Conservation (phyloP, 2,329 filamentous ascomycete species). For the Colletotrichum caudatum region DNA sequence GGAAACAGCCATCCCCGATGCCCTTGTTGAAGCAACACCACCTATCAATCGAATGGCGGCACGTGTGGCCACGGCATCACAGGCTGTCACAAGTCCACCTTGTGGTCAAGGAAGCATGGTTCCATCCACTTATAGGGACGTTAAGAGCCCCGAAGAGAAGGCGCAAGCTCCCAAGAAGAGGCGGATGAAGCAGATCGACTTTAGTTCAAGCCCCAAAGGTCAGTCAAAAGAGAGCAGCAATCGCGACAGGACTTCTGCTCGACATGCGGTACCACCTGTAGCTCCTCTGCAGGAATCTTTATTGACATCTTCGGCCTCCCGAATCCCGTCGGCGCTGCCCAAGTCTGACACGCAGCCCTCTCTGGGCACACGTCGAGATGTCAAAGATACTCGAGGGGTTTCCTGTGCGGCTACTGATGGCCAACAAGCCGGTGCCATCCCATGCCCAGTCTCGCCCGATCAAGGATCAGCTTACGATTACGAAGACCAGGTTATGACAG, state of each 20-base stretch:
- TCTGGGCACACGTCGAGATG: neutral
- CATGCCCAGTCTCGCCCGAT: neutral
- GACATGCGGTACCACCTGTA: conserved; percentile 12
- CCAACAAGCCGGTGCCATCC: neutral
- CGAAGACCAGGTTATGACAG: neutral
- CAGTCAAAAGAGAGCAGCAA: neutral
- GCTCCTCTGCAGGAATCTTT: neutral
- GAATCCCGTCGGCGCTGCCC: conserved; percentile 1
- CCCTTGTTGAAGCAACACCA: conserved; percentile 41
- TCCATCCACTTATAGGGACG: conserved; percentile 38
- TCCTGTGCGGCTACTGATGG: neutral
- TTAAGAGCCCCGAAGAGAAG: conserved; percentile 18
- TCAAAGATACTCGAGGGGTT: neutral
- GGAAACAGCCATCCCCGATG: conserved; percentile 52
- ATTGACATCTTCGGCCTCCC: neutral
- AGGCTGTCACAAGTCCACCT: conserved; percentile 41
- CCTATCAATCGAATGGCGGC: conserved; percentile 33
- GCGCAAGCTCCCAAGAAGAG: conserved; percentile 27
- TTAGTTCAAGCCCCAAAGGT: conserved; percentile 37
- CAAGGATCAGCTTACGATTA: neutral
- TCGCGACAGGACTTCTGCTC: neutral
- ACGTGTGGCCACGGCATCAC: conserved; percentile 11
- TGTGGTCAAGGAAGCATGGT: conserved; percentile 45
- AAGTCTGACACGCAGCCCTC: neutral
- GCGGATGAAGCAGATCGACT: conserved; percentile 47